phyloP scores from a whole-genome alignment of 305 asterid species.

The Plantago coronopus region DNA sequence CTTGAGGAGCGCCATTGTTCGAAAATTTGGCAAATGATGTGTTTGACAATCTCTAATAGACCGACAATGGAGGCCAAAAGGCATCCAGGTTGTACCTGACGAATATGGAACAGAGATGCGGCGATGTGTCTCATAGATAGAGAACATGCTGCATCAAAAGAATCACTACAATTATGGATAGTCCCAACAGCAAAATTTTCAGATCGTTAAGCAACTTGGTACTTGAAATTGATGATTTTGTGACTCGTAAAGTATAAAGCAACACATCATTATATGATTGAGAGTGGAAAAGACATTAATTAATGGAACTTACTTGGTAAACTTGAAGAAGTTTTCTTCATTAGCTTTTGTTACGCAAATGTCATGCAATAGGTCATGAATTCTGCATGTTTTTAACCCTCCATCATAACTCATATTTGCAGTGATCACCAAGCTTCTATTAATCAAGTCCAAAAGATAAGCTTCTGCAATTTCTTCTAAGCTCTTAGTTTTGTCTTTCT shows the following conservation, averaged over 20 bases:
- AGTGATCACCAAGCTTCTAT: slow-evolving; percentile 5
- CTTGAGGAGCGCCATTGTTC: slow-evolving; percentile 13
- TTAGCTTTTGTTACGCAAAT: slow-evolving; percentile 4
- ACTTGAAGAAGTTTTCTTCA: not conserved
- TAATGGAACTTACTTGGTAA: not conserved
- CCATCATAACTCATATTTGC: slow-evolving; percentile 1
- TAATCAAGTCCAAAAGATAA: slow-evolving; percentile 15
- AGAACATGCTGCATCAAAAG: not conserved
- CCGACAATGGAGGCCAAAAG: slow-evolving; percentile 6
- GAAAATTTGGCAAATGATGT: not conserved
- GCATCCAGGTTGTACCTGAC: not conserved
- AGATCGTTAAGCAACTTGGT: too few species aligned
- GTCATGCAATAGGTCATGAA: slow-evolving; percentile 4
- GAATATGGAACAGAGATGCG: not conserved
- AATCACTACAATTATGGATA: not conserved
- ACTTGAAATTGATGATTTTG: too few species aligned
- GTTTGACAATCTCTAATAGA: not conserved
- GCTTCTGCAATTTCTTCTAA: slow-evolving; percentile 5
- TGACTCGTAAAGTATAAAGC: too few species aligned
- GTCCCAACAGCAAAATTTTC: not conserved
- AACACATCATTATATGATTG: not conserved
- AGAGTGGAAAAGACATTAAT: not conserved
- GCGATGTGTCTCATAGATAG: not conserved
- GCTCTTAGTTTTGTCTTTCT: slow-evolving; percentile 1
- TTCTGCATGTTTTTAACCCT: not conserved